phyloP scores from a whole-genome alignment of 2,329 filamentous ascomycete genomes.

The Penicillium sclerotiorum region DNA sequence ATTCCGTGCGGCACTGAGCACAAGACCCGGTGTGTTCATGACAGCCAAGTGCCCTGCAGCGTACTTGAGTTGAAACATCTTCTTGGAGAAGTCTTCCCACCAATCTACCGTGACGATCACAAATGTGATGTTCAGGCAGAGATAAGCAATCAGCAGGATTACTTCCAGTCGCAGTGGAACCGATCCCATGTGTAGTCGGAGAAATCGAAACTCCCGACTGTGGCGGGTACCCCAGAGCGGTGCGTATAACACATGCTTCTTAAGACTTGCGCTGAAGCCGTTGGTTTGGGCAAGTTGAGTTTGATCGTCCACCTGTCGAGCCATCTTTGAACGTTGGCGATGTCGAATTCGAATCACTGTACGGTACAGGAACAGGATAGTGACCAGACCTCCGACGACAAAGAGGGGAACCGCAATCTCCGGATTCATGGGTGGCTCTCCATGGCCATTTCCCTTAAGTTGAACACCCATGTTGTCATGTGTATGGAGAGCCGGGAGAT shows the following conservation, averaged over 20 bases:
- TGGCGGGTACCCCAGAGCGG: slow-evolving; percentile 72
- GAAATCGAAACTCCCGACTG: slow-evolving; percentile 69
- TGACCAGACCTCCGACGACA: slow-evolving; percentile 27
- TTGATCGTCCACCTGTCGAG: slow-evolving; percentile 26
- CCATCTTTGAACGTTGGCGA: slow-evolving; percentile 24
- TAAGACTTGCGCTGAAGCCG: slow-evolving; percentile 28
- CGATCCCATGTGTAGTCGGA: slow-evolving; percentile 69
- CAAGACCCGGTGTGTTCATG: slow-evolving; percentile 83
- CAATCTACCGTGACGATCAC: slow-evolving; percentile 50
- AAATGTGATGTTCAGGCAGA: slow-evolving; percentile 72
- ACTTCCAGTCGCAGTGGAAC: slow-evolving; percentile 74
- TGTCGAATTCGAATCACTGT: slow-evolving; percentile 27
- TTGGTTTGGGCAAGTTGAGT: slow-evolving; percentile 18
- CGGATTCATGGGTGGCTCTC: slow-evolving; percentile 36
- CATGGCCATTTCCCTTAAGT: slow-evolving; percentile 26
- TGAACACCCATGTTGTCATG: slow-evolving; percentile 36
- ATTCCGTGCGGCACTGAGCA: slow-evolving; percentile 85
- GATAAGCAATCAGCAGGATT: slow-evolving; percentile 66
- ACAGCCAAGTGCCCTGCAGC: slow-evolving; percentile 78
- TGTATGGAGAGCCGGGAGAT: slow-evolving; percentile 1
- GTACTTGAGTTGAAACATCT: slow-evolving; percentile 64
- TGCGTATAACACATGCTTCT: slow-evolving; percentile 54
- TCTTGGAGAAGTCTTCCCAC: slow-evolving; percentile 31
- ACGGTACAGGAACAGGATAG: slow-evolving; percentile 28
- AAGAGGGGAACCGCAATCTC: slow-evolving; percentile 35